Percentiles rank a stretch among this genome's conserved stretches.
Evolutionary conservation across 441 rosid species (phyloP).

Genomic region (Gossypium gossypioides): DNA sequence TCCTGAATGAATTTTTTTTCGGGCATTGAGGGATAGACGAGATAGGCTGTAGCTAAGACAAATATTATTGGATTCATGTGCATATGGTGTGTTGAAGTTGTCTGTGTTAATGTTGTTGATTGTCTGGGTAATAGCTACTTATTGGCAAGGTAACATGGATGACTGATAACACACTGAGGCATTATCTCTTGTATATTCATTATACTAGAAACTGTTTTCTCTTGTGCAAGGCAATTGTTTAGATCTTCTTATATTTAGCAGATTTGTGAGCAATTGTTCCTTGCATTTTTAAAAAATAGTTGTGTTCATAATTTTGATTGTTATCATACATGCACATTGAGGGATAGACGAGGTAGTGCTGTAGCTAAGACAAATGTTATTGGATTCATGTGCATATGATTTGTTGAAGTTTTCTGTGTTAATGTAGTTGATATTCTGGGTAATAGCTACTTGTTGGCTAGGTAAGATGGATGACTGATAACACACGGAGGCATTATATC

Average conservation of each 20-base stretch:
- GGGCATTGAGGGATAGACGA: neutral
- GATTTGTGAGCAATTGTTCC: no score
- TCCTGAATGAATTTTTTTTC: neutral
- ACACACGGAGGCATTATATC: neutral
- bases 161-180: neutral
- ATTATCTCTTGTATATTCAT: neutral
- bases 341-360: neutral
- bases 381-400: neutral
- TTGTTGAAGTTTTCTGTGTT: neutral
- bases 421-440: neutral
- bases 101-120: neutral
- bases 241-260: neutral
- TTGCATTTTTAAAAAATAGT: no score
- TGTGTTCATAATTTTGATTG: no score
- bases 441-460: neutral
- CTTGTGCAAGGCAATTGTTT: neutral
- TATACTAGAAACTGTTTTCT: neutral
- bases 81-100: neutral
- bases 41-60: neutral
- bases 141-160: neutral
- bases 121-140: neutral
- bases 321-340: neutral
- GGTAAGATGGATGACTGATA: neutral
- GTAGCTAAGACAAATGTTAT: neutral
- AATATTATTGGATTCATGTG: neutral